Percentiles rank a stretch among this genome's conserved stretches.
phyloP scores from a whole-genome alignment of 768 basidiomycete species.

The Astraeus odoratus region DNA sequence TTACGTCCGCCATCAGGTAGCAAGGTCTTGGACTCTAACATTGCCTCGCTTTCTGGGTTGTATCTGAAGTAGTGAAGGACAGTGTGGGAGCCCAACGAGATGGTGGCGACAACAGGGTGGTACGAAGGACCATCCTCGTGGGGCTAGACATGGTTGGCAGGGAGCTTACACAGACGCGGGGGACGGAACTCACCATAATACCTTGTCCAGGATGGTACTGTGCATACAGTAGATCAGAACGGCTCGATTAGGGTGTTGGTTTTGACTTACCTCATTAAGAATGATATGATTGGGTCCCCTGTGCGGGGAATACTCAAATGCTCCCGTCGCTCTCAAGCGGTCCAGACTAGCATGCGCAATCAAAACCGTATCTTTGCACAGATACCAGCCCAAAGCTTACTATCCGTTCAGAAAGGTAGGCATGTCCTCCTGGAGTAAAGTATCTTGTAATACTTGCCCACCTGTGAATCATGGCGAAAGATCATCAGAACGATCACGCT shows the following conservation, averaged over 20 bases:
- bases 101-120: slow-evolving; percentile 81
- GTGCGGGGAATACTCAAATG: slow-evolving; percentile 58
- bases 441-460: slow-evolving; percentile 67
- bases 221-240: slow-evolving; percentile 9
- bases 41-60: slow-evolving; percentile 12
- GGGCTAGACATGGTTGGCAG: slow-evolving; percentile 43
- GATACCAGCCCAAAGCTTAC: slow-evolving; percentile 34
- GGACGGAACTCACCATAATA: slow-evolving; percentile 59
- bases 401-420: slow-evolving; percentile 64
- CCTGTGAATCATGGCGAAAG: slow-evolving; percentile 34
- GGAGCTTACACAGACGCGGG: slow-evolving; percentile 3
- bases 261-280: slow-evolving; percentile 63
- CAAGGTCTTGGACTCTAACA: slow-evolving; percentile 5
- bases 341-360: slow-evolving; percentile 54
- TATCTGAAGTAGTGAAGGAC: slow-evolving; percentile 82
- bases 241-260: slow-evolving; percentile 2
- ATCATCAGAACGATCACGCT: not conserved
- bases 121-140: slow-evolving; percentile 93
- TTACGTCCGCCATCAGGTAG: slow-evolving; percentile 6
- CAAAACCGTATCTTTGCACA: slow-evolving; percentile 1
- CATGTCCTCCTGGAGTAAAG: slow-evolving; percentile 61
- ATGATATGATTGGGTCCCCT: slow-evolving; percentile 81
- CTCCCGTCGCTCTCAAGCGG: slow-evolving; percentile 59
- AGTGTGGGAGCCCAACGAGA: slow-evolving; percentile 80
- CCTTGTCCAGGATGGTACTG: slow-evolving; percentile 88